Base-by-base conservation (phyloP, 208 protist species). In the Trichomonas vaginalis region DNA sequence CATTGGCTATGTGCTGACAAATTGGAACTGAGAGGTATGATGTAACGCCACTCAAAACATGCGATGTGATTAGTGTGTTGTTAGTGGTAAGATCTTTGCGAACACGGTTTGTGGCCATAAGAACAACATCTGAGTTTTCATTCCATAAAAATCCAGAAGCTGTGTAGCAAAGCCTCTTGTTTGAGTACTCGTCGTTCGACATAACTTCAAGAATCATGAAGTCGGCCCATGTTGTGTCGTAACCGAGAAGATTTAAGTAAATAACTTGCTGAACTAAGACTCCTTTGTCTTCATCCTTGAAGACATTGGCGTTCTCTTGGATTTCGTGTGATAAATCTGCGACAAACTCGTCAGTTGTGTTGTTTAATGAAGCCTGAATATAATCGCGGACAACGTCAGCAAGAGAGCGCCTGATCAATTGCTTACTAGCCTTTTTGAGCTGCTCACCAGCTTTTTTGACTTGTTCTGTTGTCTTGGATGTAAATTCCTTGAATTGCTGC, bases 161-260 rank as follows among this genome's bases (percentile, higher is more conserved):
- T 39, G 86, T 92, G 46, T 92, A 92, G 21, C 40, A 42, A 39
- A 92, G 12, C 51, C 86, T 35, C n/a, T 92, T 92, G 8, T 32
- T 23, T 56, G 86, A 92, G 45, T 56, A 92, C n/a, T 48, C 40
- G 17, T 45, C 27, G 6, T 35, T 23, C 10, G 86, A 45, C 86
- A 92, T 92, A 39, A 92, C 86, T 92, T 92, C 86, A 8, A 92
- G 45, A 21, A 92, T 45, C 27, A 27, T 56, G 86, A 92, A 92
- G n/a, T 92, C 86, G 9, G 45, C 86, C 86, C 86, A 92, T 48
- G 86, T 92, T 56, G 86, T 92, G 46, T 92, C 86, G n/a, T 56
- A 92, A 10, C 86, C 86, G 0, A 48, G 14, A 35, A 92, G 21
- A 51, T 92, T 92, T 8, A 92, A n/a, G 45, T 51, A 92, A 39